These are phyloP conservation scores for Colletotrichum sp. DNA, from an alignment of 2,329 filamentous ascomycete species.

Conservation along the genomic window DNA sequence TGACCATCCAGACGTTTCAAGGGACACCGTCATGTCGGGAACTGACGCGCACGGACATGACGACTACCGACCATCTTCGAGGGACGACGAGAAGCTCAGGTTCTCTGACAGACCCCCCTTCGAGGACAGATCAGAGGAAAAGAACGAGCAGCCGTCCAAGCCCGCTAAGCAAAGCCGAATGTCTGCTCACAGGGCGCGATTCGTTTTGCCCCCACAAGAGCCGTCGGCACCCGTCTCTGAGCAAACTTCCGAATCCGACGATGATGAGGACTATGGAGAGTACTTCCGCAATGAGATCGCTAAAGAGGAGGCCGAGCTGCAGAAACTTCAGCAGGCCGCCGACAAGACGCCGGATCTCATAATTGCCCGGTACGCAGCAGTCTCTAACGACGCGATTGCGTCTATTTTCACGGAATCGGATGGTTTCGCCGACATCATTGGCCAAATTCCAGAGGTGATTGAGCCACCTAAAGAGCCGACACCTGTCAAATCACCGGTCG, in stretches of 20 bases:
- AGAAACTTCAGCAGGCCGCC: conserved; percentile 46
- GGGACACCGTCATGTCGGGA: conserved; percentile 12
- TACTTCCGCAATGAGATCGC: conserved; percentile 59
- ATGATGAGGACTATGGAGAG: conserved; percentile 64
- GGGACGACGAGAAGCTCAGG: background rate
- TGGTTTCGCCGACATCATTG: conserved; percentile 47
- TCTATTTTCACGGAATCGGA: conserved; percentile 51
- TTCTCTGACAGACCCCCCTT: background rate
- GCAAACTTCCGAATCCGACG: conserved; percentile 56
- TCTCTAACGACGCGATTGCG: conserved; percentile 54
- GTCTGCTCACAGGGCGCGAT: conserved; percentile 35
- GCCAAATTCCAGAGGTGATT: conserved; percentile 37
- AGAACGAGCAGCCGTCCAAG: conserved; percentile 3
- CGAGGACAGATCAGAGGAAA: conserved; percentile 19
- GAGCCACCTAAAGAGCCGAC: conserved; percentile 16
- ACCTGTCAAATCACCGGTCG: background rate
- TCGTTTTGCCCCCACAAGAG: conserved; percentile 44
- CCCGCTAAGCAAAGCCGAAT: conserved; percentile 29
- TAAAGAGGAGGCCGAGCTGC: conserved; percentile 55
- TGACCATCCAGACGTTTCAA: background rate
- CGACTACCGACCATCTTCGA: background rate
- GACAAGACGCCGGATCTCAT: conserved; percentile 44
- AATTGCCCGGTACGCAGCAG: conserved; percentile 49
- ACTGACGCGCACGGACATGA: background rate
- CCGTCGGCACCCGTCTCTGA: conserved; percentile 33